Conservation (phyloP, 768 basidiomycete genomes). For the Boletus sp. region DNA sequence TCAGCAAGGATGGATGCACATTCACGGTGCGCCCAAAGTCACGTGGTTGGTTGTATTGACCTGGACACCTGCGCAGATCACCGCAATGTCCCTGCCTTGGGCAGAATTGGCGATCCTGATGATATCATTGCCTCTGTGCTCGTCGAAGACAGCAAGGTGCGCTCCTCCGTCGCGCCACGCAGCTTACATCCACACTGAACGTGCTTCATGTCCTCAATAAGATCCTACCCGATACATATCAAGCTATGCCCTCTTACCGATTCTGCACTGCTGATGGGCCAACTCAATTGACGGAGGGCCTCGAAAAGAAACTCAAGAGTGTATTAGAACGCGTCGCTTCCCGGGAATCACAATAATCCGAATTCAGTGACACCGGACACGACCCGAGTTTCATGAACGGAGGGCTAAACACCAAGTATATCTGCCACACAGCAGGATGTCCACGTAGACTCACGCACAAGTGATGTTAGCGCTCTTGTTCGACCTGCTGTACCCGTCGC, state of each 20-base stretch:
- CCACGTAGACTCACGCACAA: not conserved
- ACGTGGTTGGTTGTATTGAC: not conserved
- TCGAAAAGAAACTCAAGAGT: conserved; percentile 46
- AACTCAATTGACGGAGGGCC: conserved; percentile 62
- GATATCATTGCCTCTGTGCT: conserved; percentile 78
- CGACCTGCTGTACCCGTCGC: not conserved
- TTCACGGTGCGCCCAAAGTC: conserved; percentile 45
- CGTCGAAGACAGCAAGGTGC: conserved; percentile 64
- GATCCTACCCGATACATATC: conserved; percentile 71
- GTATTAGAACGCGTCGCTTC: conserved; percentile 35
- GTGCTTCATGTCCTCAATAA: conserved; percentile 21
- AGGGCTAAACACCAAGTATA: not conserved
- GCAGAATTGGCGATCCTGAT: conserved; percentile 77
- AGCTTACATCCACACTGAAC: not conserved
- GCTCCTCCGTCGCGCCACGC: conserved; percentile 1
- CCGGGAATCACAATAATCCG: conserved; percentile 27
- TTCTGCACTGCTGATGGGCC: conserved; percentile 75
- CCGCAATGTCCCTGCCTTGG: conserved; percentile 70
- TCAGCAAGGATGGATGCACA: conserved; percentile 84
- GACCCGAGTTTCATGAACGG: not conserved
- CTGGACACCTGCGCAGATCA: conserved; percentile 43
- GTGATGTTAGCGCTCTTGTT: not conserved
- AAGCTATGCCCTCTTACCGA: conserved; percentile 82
- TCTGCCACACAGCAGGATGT: not conserved
- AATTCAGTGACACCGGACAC: no score